Base-by-base conservation (phyloP, 2,329 filamentous ascomycete genomes). In the Lithohypha guttulata region DNA sequence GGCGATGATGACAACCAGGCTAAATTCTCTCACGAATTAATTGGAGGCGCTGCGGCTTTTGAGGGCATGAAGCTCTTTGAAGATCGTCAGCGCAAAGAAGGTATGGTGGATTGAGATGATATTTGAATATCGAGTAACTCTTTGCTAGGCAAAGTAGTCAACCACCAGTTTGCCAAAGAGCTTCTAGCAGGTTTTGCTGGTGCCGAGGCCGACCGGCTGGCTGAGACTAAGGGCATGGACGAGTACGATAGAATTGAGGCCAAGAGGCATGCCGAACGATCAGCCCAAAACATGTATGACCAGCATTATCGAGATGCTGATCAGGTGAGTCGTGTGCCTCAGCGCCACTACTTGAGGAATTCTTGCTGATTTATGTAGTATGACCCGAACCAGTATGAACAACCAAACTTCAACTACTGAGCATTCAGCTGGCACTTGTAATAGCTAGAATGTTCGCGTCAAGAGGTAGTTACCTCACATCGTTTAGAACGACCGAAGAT, bases 31-130 rank as follows among this genome's bases (percentile, higher is more conserved):
- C 83, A 89, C 63, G 82, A 91, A 65, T 56, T 84, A 33, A 58
- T 87, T 41, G 82, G 78, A 48, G 81, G 81, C 46, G 84, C 77
- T 42, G 83, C 82, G 42, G 76, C 79, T 46, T 89, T 89, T 57
- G 79, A 75, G 48, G 84, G 77, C 53, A 81, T 89, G 73, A 85
- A 85, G 69, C 66, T 78, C 15, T 87, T 78, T 53, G 82, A 87
- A 63, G 78, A 86, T 59, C 68, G 73, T 53, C 80, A 86, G 65
- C 78, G 80, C 54, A 67, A 63, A 41, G 68, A 83, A 58, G 82
- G 78, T 77, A 65, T 18, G 65, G n/a, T n/a, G n/a, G n/a, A n/a
- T n/a, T n/a, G n/a, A n/a, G n/a, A n/a, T n/a, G n/a, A n/a, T n/a
- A n/a, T n/a, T n/a, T n/a, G n/a, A n/a, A n/a, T n/a, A n/a, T n/a